phyloP scores from a whole-genome alignment of 495 filamentous ascomycete genomes.

The Tuber borchii region DNA sequence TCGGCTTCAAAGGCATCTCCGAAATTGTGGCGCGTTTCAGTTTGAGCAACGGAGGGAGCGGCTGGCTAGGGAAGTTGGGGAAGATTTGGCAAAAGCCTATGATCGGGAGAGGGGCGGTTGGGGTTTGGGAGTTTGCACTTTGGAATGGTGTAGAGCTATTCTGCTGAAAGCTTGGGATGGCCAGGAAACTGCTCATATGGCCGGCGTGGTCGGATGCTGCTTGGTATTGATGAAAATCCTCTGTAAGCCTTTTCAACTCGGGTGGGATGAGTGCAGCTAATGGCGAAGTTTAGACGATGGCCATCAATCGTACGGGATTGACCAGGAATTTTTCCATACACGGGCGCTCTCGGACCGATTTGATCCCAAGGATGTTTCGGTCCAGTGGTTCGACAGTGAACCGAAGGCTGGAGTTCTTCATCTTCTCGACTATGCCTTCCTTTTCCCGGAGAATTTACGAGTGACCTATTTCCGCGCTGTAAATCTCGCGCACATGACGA shows the following conservation, averaged over 20 bases:
- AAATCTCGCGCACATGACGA: slow-evolving; percentile 76
- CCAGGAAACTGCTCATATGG: slow-evolving; percentile 34
- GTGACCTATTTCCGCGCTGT: slow-evolving; percentile 85
- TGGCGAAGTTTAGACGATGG: slow-evolving; percentile 50
- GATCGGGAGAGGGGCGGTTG: slow-evolving; percentile 28
- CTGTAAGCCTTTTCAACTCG: slow-evolving; percentile 48
- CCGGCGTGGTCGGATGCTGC: slow-evolving; percentile 33
- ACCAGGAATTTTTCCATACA: slow-evolving; percentile 62
- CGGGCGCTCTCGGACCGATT: slow-evolving; percentile 70
- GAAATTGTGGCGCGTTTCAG: slow-evolving; percentile 24
- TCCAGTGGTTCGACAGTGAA: slow-evolving; percentile 59
- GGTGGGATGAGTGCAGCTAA: slow-evolving; percentile 11
- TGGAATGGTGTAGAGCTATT: slow-evolving; percentile 39
- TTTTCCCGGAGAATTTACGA: slow-evolving; percentile 65
- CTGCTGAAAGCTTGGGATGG: slow-evolving; percentile 39
- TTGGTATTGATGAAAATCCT: slow-evolving; percentile 68
- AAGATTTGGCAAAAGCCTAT: slow-evolving; percentile 18
- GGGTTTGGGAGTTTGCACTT: slow-evolving; percentile 34
- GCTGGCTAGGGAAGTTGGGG: slow-evolving; percentile 20
- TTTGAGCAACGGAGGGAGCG: slow-evolving; percentile 13
- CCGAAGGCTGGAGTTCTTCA: slow-evolving; percentile 55
- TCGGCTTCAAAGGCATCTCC: slow-evolving; percentile 28
- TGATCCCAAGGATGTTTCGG: slow-evolving; percentile 67
- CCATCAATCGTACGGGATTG: slow-evolving; percentile 57
- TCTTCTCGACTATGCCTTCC: slow-evolving; percentile 70